Base-by-base conservation (phyloP, 2,329 filamentous ascomycete genomes). In the Cryphonectria radicalis region DNA sequence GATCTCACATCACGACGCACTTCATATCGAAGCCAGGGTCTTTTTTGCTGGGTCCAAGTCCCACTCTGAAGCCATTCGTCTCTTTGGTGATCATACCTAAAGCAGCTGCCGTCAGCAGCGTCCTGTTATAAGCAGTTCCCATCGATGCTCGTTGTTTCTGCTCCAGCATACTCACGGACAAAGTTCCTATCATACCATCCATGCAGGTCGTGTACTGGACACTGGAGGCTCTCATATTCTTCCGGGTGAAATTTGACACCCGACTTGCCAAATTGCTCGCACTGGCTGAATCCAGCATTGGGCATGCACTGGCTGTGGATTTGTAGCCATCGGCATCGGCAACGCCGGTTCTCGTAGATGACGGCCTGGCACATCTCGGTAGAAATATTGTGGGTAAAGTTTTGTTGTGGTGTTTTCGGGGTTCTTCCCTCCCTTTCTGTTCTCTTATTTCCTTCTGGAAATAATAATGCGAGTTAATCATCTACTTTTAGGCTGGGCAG, bases 301-400 rank as follows among this genome's bases (percentile, higher is more conserved):
- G 85, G 84, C 4, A 76, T 80, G 79, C 87, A 89, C 7, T 84
- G 82, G 62, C 78, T 73, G 4, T 77, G 78, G 75, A 89, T 81
- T 72, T 82, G 76, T 59, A 85, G 81, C 87, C 87, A 89, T 74
- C 81, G 82, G 80, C 88, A 87, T 14, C 80, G 79, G 82, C 87
- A 89, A 71, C 74, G 75, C 66, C 82, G 83, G 77, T 86, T 84
- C 71, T 81, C 80, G 78, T 83, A 87, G 77, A 85, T 84, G 37
- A 79, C 82, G n/a, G 84, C 81, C 25, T 76, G 74, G 77, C 86
- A 88, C 86, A 88, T 63, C 1, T 28, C 35, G 63, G 22, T 43
- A 25, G 37, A 64, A 25, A 40, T 46, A 11, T 46, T 25, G 13
- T 46, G 2, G 17, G 8, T 6, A 17, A 4, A 63, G 7, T 40